Evolutionary conservation across 495 filamentous ascomycete genomes (phyloP).

Genomic region (Hypomontagnella monticulosa): DNA sequence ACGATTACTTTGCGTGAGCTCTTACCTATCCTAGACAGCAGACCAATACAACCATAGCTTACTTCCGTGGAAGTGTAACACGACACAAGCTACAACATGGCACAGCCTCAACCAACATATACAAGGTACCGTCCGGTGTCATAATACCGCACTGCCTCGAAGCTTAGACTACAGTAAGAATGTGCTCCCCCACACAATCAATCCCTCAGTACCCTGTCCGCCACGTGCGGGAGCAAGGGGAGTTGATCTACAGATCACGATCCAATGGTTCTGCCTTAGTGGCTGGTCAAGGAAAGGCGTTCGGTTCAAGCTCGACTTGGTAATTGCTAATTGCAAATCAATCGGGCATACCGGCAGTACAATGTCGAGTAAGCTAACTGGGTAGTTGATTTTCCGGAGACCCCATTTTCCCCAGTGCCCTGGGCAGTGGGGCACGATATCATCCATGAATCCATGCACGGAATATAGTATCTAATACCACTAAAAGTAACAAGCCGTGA

Average conservation of each 20-base stretch:
- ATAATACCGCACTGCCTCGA: neutral
- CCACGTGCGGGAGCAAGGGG: conserved; percentile 19
- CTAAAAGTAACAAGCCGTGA: no score
- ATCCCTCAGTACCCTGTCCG: conserved; percentile 4
- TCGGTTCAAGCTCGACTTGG: conserved; percentile 10
- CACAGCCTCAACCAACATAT: neutral
- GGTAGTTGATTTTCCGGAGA: neutral
- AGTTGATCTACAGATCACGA: conserved; percentile 21
- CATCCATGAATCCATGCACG: no score
- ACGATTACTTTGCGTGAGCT: conserved; percentile 2
- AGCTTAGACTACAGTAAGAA: neutral
- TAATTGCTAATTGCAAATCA: neutral
- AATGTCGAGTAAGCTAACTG: neutral
- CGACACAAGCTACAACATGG: neutral
- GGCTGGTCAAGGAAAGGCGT: conserved; percentile 7
- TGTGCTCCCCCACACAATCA: neutral
- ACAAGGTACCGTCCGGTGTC: neutral
- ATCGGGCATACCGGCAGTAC: conserved; percentile 17
- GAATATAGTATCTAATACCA: no score
- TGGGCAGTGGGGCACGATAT: no score
- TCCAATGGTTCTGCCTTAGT: neutral
- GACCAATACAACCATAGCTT: conserved; percentile 15
- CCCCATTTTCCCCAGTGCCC: neutral
- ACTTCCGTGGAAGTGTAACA: neutral
- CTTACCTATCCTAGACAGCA: neutral